Evolutionary conservation across 306 rosid species (phyloP).

Genomic region (Cucumis cinereus): DNA sequence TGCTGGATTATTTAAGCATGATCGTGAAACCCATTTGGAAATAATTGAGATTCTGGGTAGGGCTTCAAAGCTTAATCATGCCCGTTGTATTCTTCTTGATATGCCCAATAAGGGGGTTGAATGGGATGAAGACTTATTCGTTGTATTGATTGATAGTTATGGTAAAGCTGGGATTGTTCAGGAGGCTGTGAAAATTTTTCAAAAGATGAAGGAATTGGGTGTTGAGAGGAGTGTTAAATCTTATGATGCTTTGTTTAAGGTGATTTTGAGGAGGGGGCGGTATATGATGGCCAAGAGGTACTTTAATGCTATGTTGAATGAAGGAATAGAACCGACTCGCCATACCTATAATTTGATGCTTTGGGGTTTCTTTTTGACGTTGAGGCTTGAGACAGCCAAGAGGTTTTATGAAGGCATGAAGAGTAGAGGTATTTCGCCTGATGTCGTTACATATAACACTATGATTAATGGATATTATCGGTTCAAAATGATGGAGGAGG

Average conservation of each 20-base stretch:
- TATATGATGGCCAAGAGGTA: conserved; percentile 89
- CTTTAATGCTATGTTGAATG: conserved; percentile 66
- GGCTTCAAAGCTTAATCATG: conserved; percentile 69
- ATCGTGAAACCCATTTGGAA: conserved; percentile 59
- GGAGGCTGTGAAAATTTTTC: conserved; percentile 71
- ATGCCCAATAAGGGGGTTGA: conserved; percentile 33
- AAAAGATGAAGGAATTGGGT: conserved; percentile 61
- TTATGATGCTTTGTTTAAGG: conserved; percentile 68
- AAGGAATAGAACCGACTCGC: conserved; percentile 67
- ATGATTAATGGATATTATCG: conserved; percentile 73
- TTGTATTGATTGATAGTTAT: conserved; percentile 54
- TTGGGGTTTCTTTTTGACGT: conserved; percentile 82
- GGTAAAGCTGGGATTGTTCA: conserved; percentile 81
- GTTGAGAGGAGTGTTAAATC: conserved; percentile 41
- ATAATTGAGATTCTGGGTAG: conserved; percentile 67
- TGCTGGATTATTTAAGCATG: conserved; percentile 48
- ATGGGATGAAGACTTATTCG: conserved; percentile 58
- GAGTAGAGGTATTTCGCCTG: conserved; percentile 36
- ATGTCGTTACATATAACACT: conserved; percentile 71
- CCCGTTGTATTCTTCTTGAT: conserved; percentile 62
- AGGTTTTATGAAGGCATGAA: conserved; percentile 80
- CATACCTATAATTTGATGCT: conserved; percentile 65
- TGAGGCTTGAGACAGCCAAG: conserved; percentile 68
- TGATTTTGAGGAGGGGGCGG: conserved; percentile 55
- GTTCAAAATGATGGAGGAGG: conserved; percentile 69